Evolutionary conservation across 768 basidiomycete genomes (phyloP).

Genomic region (Coprinopsis sp.): DNA sequence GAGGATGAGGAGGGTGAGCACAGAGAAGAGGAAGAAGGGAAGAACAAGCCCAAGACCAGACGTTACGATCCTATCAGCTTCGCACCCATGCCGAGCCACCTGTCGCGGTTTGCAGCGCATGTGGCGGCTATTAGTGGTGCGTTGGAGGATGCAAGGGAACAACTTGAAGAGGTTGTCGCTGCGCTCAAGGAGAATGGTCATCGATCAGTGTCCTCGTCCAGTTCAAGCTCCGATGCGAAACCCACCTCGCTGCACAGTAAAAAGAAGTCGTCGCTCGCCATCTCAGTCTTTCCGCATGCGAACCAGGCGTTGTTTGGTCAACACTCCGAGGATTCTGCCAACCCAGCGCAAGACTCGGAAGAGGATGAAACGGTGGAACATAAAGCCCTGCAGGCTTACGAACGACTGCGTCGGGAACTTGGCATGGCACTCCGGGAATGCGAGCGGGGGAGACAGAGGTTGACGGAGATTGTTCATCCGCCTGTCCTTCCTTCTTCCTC

Average conservation of each 20-base stretch:
- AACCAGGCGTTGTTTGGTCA: too few species aligned
- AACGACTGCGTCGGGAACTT: constrained; percentile 68
- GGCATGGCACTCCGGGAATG: constrained; percentile 78
- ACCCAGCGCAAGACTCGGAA: not conserved
- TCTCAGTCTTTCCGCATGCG: not conserved
- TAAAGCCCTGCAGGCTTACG: constrained; percentile 66
- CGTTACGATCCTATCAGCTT: constrained; percentile 39
- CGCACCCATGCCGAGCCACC: constrained; percentile 68
- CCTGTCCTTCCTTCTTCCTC: constrained; percentile 32
- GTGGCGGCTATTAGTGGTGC: constrained; percentile 66
- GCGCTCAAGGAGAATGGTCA: constrained; percentile 48
- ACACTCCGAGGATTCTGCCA: not conserved
- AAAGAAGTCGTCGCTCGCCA: not conserved
- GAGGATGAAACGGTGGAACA: constrained; percentile 29
- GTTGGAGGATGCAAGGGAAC: constrained; percentile 64
- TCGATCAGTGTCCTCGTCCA: not conserved
- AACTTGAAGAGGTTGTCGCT: constrained; percentile 59
- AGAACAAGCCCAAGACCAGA: constrained; percentile 10
- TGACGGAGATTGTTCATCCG: constrained; percentile 56
- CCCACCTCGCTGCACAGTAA: constrained; percentile 15
- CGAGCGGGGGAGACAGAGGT: constrained; percentile 67
- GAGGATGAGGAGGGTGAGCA: constrained; percentile 9
- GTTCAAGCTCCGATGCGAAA: too few species aligned
- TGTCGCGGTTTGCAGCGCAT: constrained; percentile 69
- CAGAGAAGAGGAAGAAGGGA: constrained; percentile 11